These are phyloP conservation scores for Candida orba DNA, from an alignment of 805 yeast species.

Conservation along the genomic window DNA sequence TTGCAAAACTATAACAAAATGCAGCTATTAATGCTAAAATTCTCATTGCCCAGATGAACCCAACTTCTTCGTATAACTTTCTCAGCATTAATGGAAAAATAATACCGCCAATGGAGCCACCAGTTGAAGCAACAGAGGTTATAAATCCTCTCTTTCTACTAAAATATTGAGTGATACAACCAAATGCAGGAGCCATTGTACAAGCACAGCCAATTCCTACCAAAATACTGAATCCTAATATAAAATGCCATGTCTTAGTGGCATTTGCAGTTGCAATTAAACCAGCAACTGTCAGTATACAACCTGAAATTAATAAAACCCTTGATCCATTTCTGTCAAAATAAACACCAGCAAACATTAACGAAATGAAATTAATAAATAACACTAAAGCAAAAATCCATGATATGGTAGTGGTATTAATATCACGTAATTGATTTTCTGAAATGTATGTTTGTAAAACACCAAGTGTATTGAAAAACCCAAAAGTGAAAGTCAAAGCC, in stretches of 20 bases:
- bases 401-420: conserved; percentile 41
- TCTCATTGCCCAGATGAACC: conserved; percentile 53
- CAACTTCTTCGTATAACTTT: conserved; percentile 36
- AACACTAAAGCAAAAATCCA: conserved; percentile 60
- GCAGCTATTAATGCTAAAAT: conserved; percentile 39
- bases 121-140: conserved; percentile 38
- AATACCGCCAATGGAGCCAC: conserved; percentile 50
- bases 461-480: conserved; percentile 52
- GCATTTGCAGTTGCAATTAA: conserved; percentile 47
- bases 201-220: conserved; percentile 54
- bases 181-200: conserved; percentile 48
- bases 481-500: conserved; percentile 48
- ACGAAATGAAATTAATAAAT: conserved; percentile 40
- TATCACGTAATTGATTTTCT: conserved; percentile 42
- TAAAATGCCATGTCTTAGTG: conserved; percentile 48
- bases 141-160: conserved; percentile 49
- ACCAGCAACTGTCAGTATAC: conserved; percentile 38
- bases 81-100: conserved; percentile 47
- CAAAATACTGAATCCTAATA: conserved; percentile 46
- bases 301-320: conserved; percentile 34
- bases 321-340: conserved; percentile 49
- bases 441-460: conserved; percentile 56
- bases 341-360: conserved; percentile 48
- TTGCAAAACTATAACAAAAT: conserved; percentile 27
- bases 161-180: conserved; percentile 62